These are phyloP conservation scores for Globisporangium viniferum DNA, from an alignment of 352 stramenopile genomes.

Conservation along the genomic window DNA sequence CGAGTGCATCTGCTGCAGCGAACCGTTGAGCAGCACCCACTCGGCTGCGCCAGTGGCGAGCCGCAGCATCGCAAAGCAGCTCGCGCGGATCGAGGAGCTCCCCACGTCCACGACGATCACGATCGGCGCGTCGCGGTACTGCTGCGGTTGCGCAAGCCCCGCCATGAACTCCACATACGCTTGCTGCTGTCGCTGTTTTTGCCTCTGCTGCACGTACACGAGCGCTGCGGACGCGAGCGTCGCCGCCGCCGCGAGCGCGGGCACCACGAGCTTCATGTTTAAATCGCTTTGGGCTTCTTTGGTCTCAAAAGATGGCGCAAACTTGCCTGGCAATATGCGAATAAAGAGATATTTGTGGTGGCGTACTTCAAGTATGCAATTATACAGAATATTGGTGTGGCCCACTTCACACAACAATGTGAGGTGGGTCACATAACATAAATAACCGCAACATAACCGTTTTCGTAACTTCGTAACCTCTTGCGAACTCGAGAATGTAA, in stretches of 20 bases:
- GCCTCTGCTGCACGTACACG: neutral
- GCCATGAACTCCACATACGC: constrained; percentile 21
- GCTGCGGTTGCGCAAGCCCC: constrained; percentile 31
- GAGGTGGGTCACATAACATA: neutral
- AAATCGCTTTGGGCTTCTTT: neutral
- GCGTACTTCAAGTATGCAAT: neutral
- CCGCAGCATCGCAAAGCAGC: constrained; percentile 69
- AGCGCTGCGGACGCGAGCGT: constrained; percentile 6
- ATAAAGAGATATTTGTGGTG: neutral
- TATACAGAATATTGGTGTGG: neutral
- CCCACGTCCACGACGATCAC: constrained; percentile 89
- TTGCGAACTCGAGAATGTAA: neutral
- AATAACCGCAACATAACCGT: neutral
- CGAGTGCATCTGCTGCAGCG: constrained; percentile 59
- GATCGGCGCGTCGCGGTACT: constrained; percentile 44
- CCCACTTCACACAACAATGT: neutral
- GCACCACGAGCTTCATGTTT: constrained; percentile 9
- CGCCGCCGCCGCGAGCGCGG: constrained; percentile 4
- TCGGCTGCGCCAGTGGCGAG: constrained; percentile 18
- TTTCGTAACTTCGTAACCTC: neutral
- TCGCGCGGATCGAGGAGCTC: constrained; percentile 91
- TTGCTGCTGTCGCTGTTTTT: constrained; percentile 21
- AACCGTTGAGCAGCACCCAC: constrained; percentile 63
- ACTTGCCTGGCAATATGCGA: neutral
- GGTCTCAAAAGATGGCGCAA: neutral